Evolutionary conservation across 2,329 filamentous ascomycete species (phyloP).

Genomic region (Cercospora berteroae): DNA sequence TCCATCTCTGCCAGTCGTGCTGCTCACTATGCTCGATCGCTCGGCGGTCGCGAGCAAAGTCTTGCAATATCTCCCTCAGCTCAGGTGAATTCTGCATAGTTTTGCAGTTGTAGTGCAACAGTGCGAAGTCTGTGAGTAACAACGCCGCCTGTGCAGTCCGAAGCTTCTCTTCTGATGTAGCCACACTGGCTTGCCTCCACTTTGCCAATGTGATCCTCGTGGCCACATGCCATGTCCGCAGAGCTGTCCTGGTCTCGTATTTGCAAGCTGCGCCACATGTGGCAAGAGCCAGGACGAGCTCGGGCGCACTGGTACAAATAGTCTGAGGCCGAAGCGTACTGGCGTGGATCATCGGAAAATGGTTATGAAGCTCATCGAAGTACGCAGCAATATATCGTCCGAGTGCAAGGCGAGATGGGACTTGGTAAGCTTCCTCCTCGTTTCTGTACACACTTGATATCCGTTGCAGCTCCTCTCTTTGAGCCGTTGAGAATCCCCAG

Average conservation of each 20-base stretch:
- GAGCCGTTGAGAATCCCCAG: not conserved
- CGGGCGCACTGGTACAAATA: constrained; percentile 1
- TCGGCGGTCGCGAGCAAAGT: not conserved
- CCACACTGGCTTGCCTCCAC: not conserved
- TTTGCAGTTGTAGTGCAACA: not conserved
- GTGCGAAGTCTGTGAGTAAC: not conserved
- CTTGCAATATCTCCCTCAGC: not conserved
- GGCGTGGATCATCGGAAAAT: constrained; percentile 5
- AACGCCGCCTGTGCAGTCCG: constrained; percentile 7
- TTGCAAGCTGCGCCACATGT: constrained; percentile 6
- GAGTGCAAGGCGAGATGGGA: constrained; percentile 1
- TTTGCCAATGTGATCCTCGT: not conserved
- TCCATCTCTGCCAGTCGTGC: constrained; percentile 5
- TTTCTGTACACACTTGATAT: not conserved
- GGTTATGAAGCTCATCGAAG: constrained; percentile 11
- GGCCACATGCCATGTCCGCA: not conserved
- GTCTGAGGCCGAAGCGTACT: constrained; percentile 4
- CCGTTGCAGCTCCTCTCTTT: not conserved
- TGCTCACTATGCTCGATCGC: not conserved
- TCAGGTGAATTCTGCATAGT: not conserved
- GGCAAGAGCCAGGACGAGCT: constrained; percentile 7
- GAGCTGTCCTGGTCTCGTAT: constrained; percentile 4
- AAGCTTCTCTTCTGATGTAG: not conserved
- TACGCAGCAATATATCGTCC: constrained; percentile 6
- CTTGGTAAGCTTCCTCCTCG: not conserved